Percentiles rank a stretch among this genome's conserved stretches.
These are phyloP conservation scores for Acanthamoeba rhysodes DNA, from an alignment of 208 protist species.

Conservation along the genomic window DNA sequence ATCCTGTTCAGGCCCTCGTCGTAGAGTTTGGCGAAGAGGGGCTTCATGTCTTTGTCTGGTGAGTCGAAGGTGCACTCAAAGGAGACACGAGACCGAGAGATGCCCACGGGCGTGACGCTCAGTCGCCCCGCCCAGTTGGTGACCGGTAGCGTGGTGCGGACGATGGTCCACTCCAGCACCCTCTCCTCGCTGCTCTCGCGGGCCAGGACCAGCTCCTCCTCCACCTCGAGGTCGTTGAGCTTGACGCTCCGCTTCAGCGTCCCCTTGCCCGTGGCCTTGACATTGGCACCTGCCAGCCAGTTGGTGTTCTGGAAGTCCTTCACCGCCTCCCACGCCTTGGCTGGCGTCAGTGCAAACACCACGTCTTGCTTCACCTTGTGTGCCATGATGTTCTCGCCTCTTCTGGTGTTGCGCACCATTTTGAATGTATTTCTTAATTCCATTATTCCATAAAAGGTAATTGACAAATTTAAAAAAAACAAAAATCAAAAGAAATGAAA, in stretches of 20 bases:
- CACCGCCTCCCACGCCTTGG: not conserved
- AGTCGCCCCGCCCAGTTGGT: constrained; percentile 34
- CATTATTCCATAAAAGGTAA: not conserved
- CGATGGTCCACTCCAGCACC: constrained; percentile 16
- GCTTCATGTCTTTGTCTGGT: not conserved
- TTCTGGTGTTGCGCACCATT: too few species aligned
- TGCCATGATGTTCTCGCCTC: not conserved
- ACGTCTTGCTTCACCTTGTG: not conserved
- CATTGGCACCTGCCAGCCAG: not conserved
- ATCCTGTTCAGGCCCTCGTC: not conserved
- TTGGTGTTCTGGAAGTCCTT: constrained; percentile 20
- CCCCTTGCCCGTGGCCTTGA: not conserved
- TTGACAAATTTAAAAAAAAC: not conserved
- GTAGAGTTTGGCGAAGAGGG: not conserved
- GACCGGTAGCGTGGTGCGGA: not conserved
- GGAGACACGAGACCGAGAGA: not conserved
- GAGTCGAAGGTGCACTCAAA: constrained; percentile 55
- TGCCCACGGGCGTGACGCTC: not conserved
- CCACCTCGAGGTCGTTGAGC: not conserved
- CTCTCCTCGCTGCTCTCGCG: not conserved
- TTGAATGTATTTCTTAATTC: too few species aligned
- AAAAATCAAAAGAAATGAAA: too few species aligned
- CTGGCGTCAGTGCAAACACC: not conserved
- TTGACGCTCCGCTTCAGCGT: not conserved
- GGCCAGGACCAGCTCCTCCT: not conserved